Percentiles rank a stretch among this genome's conserved stretches.
phyloP scores from a whole-genome alignment of 1,284 basidiomycete genomes.

The Lentinula novae-zelandiae region DNA sequence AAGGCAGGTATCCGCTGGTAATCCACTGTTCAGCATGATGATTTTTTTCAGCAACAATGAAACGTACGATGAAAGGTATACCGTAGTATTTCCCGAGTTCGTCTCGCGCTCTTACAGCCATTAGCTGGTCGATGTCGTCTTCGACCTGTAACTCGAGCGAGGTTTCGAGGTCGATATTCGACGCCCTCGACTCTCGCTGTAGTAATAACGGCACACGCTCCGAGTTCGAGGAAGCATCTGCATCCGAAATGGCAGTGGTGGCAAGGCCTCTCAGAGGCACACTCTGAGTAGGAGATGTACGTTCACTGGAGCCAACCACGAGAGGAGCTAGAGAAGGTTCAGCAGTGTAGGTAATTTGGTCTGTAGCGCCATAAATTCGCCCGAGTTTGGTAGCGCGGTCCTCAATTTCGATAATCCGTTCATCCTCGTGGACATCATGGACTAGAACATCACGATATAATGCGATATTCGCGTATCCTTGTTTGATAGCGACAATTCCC shows the following conservation, averaged over 20 bases:
- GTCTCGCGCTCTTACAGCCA: constrained; percentile 43
- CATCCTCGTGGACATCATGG: neutral
- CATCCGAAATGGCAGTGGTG: neutral
- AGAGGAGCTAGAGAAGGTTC: neutral
- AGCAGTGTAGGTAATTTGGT: neutral
- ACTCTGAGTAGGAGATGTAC: neutral
- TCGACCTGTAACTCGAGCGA: constrained; percentile 9
- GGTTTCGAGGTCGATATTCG: neutral
- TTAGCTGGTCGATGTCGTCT: constrained; percentile 4
- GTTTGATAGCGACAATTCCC: constrained; percentile 54
- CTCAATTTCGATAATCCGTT: neutral
- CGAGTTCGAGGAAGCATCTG: constrained; percentile 1
- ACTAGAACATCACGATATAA: constrained; percentile 68
- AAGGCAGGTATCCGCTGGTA: constrained; percentile 69
- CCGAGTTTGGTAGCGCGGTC: neutral
- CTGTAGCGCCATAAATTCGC: neutral
- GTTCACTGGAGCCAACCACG: neutral
- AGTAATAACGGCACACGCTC: constrained; percentile 21
- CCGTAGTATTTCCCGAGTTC: constrained; percentile 76
- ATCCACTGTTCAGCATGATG: neutral
- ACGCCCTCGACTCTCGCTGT: neutral
- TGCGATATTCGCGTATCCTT: constrained; percentile 64
- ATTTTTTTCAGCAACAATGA: neutral
- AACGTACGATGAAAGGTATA: constrained; percentile 63
- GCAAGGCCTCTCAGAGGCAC: neutral